These are phyloP conservation scores for Suhomyces pyralidae DNA, from an alignment of 805 yeast species.

Conservation along the genomic window DNA sequence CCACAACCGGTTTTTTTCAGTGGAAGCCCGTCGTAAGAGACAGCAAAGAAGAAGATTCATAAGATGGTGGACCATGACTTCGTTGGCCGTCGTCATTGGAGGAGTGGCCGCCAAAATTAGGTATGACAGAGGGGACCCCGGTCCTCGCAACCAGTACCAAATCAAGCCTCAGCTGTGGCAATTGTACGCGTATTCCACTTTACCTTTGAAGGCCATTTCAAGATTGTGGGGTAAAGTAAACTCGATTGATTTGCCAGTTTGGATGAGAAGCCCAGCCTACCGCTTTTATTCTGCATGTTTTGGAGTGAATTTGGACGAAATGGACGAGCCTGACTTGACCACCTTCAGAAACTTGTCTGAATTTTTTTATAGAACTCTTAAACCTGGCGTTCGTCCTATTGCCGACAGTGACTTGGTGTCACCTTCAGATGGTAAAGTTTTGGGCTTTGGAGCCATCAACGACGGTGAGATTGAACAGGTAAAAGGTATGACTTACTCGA, in stretches of 20 bases:
- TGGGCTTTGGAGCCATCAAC: constrained; percentile 77
- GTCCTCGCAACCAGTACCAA: constrained; percentile 33
- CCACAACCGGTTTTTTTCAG: constrained; percentile 40
- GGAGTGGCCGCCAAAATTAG: constrained; percentile 51
- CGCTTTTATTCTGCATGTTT: constrained; percentile 72
- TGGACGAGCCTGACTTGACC: constrained; percentile 75
- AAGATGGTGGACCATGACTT: constrained; percentile 55
- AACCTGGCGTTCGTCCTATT: constrained; percentile 76
- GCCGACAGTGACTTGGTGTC: constrained; percentile 66
- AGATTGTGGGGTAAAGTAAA: constrained; percentile 94
- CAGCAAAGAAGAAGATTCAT: constrained; percentile 40
- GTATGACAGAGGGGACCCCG: constrained; percentile 29
- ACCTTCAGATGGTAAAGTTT: constrained; percentile 90
- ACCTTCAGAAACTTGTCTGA: constrained; percentile 81
- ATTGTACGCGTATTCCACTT: constrained; percentile 80
- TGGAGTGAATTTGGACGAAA: constrained; percentile 87
- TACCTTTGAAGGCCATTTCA: constrained; percentile 88
- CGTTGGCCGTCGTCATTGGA: constrained; percentile 50
- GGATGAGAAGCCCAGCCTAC: constrained; percentile 84
- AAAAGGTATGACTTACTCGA: constrained; percentile 90
- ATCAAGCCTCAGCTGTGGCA: constrained; percentile 81
- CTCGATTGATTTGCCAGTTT: constrained; percentile 75
- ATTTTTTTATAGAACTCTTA: constrained; percentile 81
- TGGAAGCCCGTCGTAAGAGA: constrained; percentile 39
- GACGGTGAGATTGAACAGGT: constrained; percentile 94